Evolutionary conservation across 106 monocot species (phyloP).

Genomic region (Allium sativum): DNA sequence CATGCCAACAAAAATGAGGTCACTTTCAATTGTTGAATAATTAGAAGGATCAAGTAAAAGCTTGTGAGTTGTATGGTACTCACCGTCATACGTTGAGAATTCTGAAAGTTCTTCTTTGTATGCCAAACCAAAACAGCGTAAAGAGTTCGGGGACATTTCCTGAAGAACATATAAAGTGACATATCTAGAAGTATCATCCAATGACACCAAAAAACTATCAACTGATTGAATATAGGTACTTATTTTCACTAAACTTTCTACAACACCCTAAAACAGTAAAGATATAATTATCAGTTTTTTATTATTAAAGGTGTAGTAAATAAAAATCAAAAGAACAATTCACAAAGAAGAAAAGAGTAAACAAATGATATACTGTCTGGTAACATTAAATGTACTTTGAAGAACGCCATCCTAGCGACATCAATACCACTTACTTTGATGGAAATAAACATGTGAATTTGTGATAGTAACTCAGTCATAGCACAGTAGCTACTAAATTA

Average conservation of each 20-base stretch:
- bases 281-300: not conserved
- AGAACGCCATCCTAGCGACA: not conserved
- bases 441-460: too few species aligned
- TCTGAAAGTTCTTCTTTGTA: slow-evolving; percentile 57
- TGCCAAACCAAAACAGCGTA: slow-evolving; percentile 82
- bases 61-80: slow-evolving; percentile 65
- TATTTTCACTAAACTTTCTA: slow-evolving; percentile 66
- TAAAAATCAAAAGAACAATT: not conserved
- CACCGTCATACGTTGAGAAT: slow-evolving; percentile 67
- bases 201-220: slow-evolving; percentile 49
- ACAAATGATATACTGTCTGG: not conserved
- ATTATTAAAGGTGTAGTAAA: too few species aligned
- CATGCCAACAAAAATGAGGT: slow-evolving; percentile 63
- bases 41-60: slow-evolving; percentile 64
- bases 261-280: slow-evolving; percentile 44
- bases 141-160: slow-evolving; percentile 62
- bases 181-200: slow-evolving; percentile 34
- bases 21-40: slow-evolving; percentile 60
- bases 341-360: not conserved
- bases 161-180: slow-evolving; percentile 32
- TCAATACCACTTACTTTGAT: too few species aligned
- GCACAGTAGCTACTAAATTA: too few species aligned
- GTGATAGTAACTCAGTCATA: too few species aligned
- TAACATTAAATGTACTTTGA: not conserved
- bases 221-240: slow-evolving; percentile 48